Evolutionary conservation across 1,284 basidiomycete genomes (phyloP), one percentile per base, ranked within the genome.

Genomic region (Termitomyces sp.): DNA sequence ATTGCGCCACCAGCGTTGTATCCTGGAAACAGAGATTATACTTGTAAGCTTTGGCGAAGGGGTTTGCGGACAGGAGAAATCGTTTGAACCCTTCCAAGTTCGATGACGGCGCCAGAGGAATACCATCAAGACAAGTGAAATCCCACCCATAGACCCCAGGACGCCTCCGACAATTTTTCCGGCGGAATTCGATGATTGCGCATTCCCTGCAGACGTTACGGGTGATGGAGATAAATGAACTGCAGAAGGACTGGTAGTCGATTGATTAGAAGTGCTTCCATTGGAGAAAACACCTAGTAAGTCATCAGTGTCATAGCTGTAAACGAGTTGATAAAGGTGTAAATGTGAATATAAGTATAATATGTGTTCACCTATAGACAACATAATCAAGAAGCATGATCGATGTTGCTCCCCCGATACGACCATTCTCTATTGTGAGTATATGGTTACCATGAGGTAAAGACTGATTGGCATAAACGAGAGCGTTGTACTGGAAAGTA

Each of bases 321-420:
- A 10, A 14, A 9, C 30, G 1, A 28, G 31, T 13, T 10, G 21
- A 19, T 28, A n/a, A 33, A 16, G 13, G 40, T 1, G 8, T 14
- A 9, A 26, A 0, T 1, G 26, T 28, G 8, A n/a, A 8, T 9
- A n/a, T n/a, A n/a, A n/a, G 28, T 41, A 26, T 18, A 19, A 8
- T 35, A 3, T 19, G 10, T 30, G 35, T 62, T 51, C 37, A 69
- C 68, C 66, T 58, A 55, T 70, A 72, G 18, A 64, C 55, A 37
- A 72, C 67, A 49, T 65, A 69, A 57, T 72, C 71, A 28, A 72
- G 59, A 14, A 71, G 52, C 21, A 70, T 55, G 6, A 66, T 52
- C 14, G 69, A 66, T 31, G 49, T 48, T 30, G 21, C 7, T 9
- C 64, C 63, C 30, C 56, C 56, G 21, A 53, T 38, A 33, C 59